phyloP scores from a whole-genome alignment of 148 eudicot species.

The Cornus suecica region DNA sequence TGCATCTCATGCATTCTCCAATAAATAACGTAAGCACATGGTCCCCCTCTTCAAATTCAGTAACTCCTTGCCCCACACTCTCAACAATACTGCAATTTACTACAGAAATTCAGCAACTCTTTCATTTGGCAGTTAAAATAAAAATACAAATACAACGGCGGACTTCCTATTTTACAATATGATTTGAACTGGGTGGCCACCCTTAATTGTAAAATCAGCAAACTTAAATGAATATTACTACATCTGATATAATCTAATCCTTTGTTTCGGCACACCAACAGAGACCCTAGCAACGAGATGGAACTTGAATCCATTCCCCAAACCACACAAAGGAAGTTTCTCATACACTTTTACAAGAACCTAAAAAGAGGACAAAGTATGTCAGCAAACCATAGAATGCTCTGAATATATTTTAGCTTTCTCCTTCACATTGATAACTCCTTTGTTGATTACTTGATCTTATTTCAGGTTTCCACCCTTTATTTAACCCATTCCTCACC shows the following conservation, averaged over 20 bases:
- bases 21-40: conserved; percentile 90
- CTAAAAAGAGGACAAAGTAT: not conserved
- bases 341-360: not conserved
- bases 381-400: not conserved
- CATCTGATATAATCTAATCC: not conserved
- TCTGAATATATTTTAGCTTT: not conserved
- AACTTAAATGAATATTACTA: not conserved
- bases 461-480: too few species aligned
- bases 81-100: conserved; percentile 75
- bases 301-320: conserved; percentile 2
- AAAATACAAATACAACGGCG: too few species aligned
- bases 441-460: not conserved
- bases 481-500: too few species aligned
- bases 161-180: too few species aligned
- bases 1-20: conserved; percentile 93
- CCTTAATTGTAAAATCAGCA: not conserved
- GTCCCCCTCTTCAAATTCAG: conserved; percentile 84
- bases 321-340: not conserved
- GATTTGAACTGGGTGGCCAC: not conserved
- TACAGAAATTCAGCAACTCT: conserved; percentile 7
- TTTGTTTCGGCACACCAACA: too few species aligned
- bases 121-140: not conserved
- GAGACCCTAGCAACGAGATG: not conserved
- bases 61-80: conserved; percentile 85
- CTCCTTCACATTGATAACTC: not conserved